Conservation (phyloP, 495 filamentous ascomycete species). For the Neurospora sublineolata region DNA sequence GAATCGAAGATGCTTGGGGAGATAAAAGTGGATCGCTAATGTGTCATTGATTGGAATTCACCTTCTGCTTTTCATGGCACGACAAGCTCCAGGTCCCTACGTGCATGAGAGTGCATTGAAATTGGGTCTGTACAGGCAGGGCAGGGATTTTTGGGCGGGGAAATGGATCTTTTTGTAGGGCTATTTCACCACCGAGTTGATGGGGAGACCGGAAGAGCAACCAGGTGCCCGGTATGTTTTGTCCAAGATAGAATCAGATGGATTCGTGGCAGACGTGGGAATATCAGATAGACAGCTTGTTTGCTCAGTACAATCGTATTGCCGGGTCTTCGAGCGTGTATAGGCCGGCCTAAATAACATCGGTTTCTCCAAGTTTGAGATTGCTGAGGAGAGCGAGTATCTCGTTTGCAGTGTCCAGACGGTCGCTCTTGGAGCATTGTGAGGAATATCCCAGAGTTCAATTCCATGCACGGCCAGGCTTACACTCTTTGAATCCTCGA, state of each 20-base stretch:
- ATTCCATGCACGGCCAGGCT: background rate
- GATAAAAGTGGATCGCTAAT: background rate
- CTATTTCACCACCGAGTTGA: background rate
- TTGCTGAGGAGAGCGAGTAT: background rate
- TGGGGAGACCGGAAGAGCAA: background rate
- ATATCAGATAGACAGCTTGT: background rate
- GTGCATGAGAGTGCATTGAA: background rate
- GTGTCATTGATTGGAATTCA: background rate
- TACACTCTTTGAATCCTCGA: background rate
- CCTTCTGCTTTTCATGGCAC: background rate
- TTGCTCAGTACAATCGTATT: background rate
- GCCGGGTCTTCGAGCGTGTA: background rate
- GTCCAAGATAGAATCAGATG: background rate
- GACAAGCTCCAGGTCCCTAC: background rate
- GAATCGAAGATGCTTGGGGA: background rate
- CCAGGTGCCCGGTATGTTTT: background rate
- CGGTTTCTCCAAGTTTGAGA: background rate
- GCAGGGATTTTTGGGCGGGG: background rate
- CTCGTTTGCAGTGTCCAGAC: background rate
- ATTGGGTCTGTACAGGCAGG: background rate
- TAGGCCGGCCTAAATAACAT: background rate
- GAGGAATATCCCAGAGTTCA: background rate
- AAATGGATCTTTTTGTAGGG: background rate
- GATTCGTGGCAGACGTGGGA: background rate
- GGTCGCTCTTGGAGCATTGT: background rate